Percentiles rank a stretch among this genome's conserved stretches.
phyloP scores from a whole-genome alignment of 192 early-diverging fungal species.

The Chytriomyces sp. region DNA sequence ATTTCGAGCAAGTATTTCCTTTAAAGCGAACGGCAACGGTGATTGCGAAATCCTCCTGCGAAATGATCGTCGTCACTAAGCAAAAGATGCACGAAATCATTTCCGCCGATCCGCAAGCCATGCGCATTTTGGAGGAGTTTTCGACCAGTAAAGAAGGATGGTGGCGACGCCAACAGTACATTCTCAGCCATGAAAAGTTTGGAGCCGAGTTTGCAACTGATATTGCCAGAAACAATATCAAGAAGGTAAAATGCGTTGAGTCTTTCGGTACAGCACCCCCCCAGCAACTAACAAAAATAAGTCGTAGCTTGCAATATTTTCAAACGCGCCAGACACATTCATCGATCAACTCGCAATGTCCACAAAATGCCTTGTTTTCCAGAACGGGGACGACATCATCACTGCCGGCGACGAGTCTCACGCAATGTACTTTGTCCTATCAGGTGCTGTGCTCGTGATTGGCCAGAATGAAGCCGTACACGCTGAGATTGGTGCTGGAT shows the following conservation, averaged over 20 bases:
- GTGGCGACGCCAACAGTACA: slow-evolving; percentile 32
- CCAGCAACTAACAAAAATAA: slow-evolving; percentile 5
- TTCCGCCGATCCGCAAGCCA: slow-evolving; percentile 17
- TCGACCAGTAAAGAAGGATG: slow-evolving; percentile 17
- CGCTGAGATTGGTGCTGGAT: slow-evolving; percentile 47
- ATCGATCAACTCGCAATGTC: slow-evolving; percentile 43
- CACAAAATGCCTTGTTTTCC: slow-evolving; percentile 37
- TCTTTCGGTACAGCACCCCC: neutral
- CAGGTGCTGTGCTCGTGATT: slow-evolving; percentile 49
- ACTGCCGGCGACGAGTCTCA: slow-evolving; percentile 43
- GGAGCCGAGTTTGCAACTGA: slow-evolving; percentile 50
- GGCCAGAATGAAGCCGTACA: slow-evolving; percentile 38
- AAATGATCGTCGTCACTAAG: slow-evolving; percentile 43
- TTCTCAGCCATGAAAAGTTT: slow-evolving; percentile 34
- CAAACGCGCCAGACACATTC: slow-evolving; percentile 39
- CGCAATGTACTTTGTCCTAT: slow-evolving; percentile 50
- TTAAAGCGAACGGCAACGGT: slow-evolving; percentile 39
- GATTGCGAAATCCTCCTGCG: slow-evolving; percentile 38
- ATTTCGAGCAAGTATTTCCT: slow-evolving; percentile 40
- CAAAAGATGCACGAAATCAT: slow-evolving; percentile 39
- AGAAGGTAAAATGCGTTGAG: slow-evolving; percentile 31
- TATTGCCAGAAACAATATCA: slow-evolving; percentile 45
- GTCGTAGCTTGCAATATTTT: slow-evolving; percentile 43
- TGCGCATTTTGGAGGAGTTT: slow-evolving; percentile 7
- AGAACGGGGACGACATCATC: slow-evolving; percentile 40